Evolutionary conservation across 2,329 filamentous ascomycete genomes (phyloP).

Genomic region (Aspergillus nomiae): DNA sequence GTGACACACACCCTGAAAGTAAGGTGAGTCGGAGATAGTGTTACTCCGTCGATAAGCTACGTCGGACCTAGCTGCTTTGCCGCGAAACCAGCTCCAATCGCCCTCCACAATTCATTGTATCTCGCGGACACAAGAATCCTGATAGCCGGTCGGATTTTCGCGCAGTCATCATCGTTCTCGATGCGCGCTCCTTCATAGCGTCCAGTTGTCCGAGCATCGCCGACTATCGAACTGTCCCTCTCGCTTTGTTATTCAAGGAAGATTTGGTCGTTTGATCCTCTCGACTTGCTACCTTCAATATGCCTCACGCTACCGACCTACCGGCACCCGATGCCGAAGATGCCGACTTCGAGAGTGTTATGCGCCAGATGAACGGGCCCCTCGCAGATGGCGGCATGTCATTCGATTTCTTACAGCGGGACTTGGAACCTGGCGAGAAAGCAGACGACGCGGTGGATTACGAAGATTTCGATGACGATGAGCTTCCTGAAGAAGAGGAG

Average conservation of each 20-base stretch:
- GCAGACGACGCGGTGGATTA: constrained; percentile 90
- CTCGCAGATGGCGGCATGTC: constrained; percentile 31
- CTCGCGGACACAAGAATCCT: not conserved
- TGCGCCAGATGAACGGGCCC: constrained; percentile 45
- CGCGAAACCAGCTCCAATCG: not conserved
- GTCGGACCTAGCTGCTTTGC: not conserved
- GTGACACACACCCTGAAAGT: not conserved
- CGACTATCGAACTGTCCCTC: not conserved
- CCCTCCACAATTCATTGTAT: not conserved
- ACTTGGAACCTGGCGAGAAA: constrained; percentile 65
- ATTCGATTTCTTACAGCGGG: constrained; percentile 44
- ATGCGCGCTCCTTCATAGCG: constrained; percentile 10
- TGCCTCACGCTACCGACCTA: constrained; percentile 43
- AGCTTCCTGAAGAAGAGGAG: constrained; percentile 68
- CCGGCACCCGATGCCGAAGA: constrained; percentile 34
- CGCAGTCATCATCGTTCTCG: constrained; percentile 12
- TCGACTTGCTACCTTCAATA: constrained; percentile 21
- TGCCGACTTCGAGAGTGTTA: constrained; percentile 44
- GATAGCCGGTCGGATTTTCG: not conserved
- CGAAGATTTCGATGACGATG: constrained; percentile 88
- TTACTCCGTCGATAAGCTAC: not conserved
- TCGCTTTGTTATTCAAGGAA: not conserved
- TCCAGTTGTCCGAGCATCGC: constrained; percentile 1
- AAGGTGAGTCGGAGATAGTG: not conserved
- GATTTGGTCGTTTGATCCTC: not conserved